Conservation (phyloP, 768 basidiomycete species). For the Cyclocybe cylindracea region DNA sequence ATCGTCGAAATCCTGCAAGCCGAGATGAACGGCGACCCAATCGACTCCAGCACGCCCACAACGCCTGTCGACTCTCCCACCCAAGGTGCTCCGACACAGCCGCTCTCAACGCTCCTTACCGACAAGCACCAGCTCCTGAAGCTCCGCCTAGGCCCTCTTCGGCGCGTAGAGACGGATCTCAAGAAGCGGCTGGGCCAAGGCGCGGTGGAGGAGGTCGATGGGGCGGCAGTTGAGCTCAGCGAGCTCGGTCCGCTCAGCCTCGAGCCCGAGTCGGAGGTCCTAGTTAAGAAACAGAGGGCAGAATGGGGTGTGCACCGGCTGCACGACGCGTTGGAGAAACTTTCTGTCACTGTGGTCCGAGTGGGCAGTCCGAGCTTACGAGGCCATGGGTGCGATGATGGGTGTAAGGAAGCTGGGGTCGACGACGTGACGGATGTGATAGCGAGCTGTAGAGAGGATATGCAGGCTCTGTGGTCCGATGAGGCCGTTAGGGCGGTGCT, state of each 20-base stretch:
- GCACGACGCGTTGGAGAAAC: conserved; percentile 19
- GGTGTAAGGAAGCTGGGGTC: background rate
- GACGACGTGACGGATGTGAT: conserved; percentile 50
- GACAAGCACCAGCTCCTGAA: conserved; percentile 34
- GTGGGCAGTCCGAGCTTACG: background rate
- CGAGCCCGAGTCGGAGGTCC: background rate
- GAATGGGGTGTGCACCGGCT: conserved; percentile 29
- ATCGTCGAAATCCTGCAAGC: conserved; percentile 62
- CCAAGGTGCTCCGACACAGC: background rate
- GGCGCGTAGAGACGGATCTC: conserved; percentile 40
- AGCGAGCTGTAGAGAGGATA: conserved; percentile 52
- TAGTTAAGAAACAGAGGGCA: background rate
- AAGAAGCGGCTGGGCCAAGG: conserved; percentile 39
- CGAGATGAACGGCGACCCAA: conserved; percentile 39
- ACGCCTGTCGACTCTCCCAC: background rate
- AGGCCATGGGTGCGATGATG: conserved; percentile 1
- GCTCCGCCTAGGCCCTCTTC: conserved; percentile 39
- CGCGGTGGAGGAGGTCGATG: conserved; percentile 33
- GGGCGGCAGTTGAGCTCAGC: conserved; percentile 9
- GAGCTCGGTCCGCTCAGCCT: conserved; percentile 5
- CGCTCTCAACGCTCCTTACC: conserved; percentile 7
- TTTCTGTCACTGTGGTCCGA: background rate
- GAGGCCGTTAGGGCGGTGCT: conserved; percentile 46
- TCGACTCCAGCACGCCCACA: conserved; percentile 5
- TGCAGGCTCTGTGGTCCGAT: conserved; percentile 58